Base-by-base conservation (phyloP, 306 rosid species). In the Ceratonia siliqua region DNA sequence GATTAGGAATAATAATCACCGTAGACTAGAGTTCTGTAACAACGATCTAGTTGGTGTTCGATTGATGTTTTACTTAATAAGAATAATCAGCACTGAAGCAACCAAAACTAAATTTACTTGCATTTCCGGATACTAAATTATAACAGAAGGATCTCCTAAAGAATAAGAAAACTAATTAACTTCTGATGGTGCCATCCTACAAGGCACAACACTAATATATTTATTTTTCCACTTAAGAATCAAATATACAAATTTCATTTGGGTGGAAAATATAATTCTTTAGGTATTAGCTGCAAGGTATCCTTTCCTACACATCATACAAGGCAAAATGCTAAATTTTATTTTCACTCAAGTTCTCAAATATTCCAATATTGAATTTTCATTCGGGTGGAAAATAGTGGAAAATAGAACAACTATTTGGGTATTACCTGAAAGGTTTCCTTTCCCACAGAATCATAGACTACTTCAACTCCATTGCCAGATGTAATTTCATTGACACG, bases 381-480 rank as follows among this genome's bases (percentile, higher is more conserved):
- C 58, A 68, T 11, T 43, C 33, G 17, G 59, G 17, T 36, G 22
- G 30, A 53, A 39, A 6, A 15, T 52, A 14, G 42, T 36, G 17
- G 73, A 43, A 64, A 74, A 66, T 20, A 71, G 64, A 57, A 30
- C 14, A 59, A 32, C 0, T 7, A 3, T 59, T 32, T 13, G 25
- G 57, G 56, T 6, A 46, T 58, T 91, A 91, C 98, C 96, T 89
- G 81, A 77, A 94, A 94, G 45, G 98, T 91, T 39, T 91, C 96
- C 79, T 91, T 94, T 77, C 97, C 97, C 2, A 94, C 97, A 72
- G 97, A 88, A 84, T 94, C 98, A 25, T 91, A 94, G 81, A 94
- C 98, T 3, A 89, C 97, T 69, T 94, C 89, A 58, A 94, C 97
- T 65, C 98, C 98, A 41, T 83, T 82, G 68, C 92, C 96, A 0